Evolutionary conservation across 306 rosid genomes (phyloP).

Genomic region (Casuarina cunninghamiana): DNA sequence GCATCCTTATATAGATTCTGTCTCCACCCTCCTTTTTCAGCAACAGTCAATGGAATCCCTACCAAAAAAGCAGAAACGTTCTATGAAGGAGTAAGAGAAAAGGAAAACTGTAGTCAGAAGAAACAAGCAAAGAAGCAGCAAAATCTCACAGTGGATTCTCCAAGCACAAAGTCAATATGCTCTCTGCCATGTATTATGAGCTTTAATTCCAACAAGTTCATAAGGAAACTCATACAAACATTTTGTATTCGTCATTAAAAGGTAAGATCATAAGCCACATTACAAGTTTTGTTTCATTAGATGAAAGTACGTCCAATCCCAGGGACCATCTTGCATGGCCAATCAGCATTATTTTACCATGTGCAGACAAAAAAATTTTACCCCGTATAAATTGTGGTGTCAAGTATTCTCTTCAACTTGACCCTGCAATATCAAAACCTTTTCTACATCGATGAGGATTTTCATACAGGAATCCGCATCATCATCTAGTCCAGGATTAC

Average conservation of each 20-base stretch:
- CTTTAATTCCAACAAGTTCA: not conserved
- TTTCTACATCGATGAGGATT: not conserved
- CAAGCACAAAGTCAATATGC: not conserved
- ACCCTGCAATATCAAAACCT: not conserved
- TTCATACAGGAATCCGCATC: not conserved
- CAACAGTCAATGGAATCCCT: constrained; percentile 54
- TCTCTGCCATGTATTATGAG: not conserved
- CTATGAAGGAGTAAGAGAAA: constrained; percentile 10
- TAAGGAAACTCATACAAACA: not conserved
- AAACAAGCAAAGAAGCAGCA: not conserved
- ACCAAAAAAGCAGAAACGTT: constrained; percentile 28
- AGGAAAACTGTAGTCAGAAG: not conserved
- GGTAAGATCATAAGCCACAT: not conserved
- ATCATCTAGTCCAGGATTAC: not conserved
- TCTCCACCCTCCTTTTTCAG: constrained; percentile 32
- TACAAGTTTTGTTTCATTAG: not conserved
- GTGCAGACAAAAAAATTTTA: not conserved
- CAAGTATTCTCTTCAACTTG: not conserved
- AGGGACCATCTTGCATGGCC: not conserved
- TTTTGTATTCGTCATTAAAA: not conserved
- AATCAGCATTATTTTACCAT: not conserved
- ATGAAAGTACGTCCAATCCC: not conserved
- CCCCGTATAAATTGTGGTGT: not conserved
- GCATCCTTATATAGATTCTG: constrained; percentile 26
- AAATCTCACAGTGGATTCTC: not conserved